Evolutionary conservation across 805 yeast species (phyloP).

Genomic region (Dipodascopsis uninucleata): DNA sequence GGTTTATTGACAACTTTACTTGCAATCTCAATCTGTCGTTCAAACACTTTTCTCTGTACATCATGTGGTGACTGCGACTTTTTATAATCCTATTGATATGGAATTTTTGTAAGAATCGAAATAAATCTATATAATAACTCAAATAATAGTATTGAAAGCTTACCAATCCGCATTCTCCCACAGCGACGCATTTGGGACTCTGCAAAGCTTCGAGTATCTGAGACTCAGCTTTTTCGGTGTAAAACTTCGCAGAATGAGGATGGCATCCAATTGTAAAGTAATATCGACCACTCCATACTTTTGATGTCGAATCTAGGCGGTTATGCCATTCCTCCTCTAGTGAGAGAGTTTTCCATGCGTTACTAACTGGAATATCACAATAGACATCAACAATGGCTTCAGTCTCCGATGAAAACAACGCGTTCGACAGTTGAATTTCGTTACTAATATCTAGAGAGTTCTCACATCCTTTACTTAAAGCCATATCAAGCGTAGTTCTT

Average conservation of each 20-base stretch:
- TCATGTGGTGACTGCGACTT: conserved; percentile 14
- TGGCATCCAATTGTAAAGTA: conserved; percentile 25
- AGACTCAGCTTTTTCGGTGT: conserved; percentile 9
- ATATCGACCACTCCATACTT: conserved; percentile 17
- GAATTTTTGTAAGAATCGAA: no score
- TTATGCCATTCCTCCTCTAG: conserved; percentile 3
- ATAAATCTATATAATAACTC: not conserved
- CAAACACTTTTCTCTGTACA: conserved; percentile 15
- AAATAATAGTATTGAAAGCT: not conserved
- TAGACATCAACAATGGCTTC: conserved; percentile 21
- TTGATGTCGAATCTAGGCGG: no score
- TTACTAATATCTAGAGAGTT: not conserved
- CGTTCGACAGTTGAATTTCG: conserved; percentile 8
- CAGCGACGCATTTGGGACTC: conserved; percentile 20
- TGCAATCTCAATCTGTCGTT: conserved; percentile 18
- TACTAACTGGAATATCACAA: conserved; percentile 21
- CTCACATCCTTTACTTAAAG: conserved; percentile 9
- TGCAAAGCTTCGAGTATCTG: conserved; percentile 17
- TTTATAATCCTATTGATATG: conserved; percentile 15
- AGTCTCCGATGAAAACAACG: conserved; percentile 14
- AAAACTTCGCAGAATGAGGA: conserved; percentile 17
- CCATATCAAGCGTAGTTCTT: conserved; percentile 17
- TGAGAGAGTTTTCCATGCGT: conserved; percentile 9
- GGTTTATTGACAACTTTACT: conserved; percentile 6
- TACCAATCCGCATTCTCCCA: conserved; percentile 24